phyloP scores from a whole-genome alignment of 257 asterid species.

The Fraxinus cuspidata region DNA sequence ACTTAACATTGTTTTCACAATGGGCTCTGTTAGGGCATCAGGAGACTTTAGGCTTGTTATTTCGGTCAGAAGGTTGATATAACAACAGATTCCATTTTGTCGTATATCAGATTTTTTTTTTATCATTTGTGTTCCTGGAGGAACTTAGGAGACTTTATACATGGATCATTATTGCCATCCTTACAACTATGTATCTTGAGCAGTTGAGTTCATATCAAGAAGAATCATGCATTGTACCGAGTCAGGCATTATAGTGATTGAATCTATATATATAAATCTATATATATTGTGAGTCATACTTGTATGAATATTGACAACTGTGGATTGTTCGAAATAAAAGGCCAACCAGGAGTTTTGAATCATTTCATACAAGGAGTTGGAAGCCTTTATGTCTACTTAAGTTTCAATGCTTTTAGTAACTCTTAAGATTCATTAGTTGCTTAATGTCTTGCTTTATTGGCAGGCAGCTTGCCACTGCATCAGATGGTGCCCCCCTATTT shows the following conservation, averaged over 20 bases:
- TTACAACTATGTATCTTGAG: background rate
- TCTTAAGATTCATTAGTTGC: slow-evolving; percentile 16
- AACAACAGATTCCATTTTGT: background rate
- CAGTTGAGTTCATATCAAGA: background rate
- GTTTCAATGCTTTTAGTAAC: slow-evolving; percentile 16
- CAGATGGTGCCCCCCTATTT: slow-evolving; percentile 78
- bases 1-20: background rate
- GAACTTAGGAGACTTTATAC: background rate
- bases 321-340: slow-evolving; percentile 1
- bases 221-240: background rate
- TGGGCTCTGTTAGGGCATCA: background rate
- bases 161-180: background rate
- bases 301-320: background rate
- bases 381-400: background rate
- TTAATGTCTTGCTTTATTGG: slow-evolving; percentile 22
- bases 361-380: slow-evolving; percentile 9
- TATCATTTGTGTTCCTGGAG: background rate
- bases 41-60: background rate
- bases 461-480: slow-evolving; percentile 89
- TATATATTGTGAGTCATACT: background rate
- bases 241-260: background rate
- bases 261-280: background rate
- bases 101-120: background rate
- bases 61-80: background rate
- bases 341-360: slow-evolving; percentile 4